These are phyloP conservation scores for Magnusiomyces magnusii DNA, from an alignment of 1,139 yeast species.

Conservation along the genomic window DNA sequence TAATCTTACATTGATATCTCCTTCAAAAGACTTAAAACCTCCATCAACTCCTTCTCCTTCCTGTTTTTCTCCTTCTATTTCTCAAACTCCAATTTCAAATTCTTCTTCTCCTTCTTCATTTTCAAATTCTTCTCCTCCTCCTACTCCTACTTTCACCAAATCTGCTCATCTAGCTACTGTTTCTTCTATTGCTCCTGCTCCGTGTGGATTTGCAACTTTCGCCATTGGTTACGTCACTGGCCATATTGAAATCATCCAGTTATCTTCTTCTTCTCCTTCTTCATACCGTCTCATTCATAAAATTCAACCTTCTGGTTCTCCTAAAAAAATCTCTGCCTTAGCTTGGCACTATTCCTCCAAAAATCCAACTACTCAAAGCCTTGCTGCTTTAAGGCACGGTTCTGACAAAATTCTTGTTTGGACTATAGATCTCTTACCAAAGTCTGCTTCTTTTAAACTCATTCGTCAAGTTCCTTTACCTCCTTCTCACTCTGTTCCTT, in stretches of 20 bases:
- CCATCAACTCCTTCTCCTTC: neutral
- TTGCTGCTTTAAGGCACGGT: conserved; percentile 13
- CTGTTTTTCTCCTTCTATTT: no score
- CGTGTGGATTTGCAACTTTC: conserved; percentile 14
- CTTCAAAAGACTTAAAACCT: neutral
- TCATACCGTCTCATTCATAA: conserved; percentile 2
- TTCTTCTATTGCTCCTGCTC: conserved; percentile 15
- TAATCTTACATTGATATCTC: neutral
- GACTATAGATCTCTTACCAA: conserved; percentile 11
- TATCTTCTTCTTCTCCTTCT: neutral
- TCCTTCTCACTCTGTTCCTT: conserved; percentile 9
- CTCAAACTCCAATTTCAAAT: neutral
- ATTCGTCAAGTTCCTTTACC: conserved; percentile 15
- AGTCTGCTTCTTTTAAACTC: conserved; percentile 10
- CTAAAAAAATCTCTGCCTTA: conserved; percentile 10
- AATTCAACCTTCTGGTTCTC: conserved; percentile 7
- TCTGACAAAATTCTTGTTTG: conserved; percentile 12
- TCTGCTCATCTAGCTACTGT: conserved; percentile 5
- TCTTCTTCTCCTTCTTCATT: neutral
- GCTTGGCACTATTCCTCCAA: conserved; percentile 17
- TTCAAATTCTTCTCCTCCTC: neutral
- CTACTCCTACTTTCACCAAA: neutral
- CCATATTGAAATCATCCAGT: conserved; percentile 11
- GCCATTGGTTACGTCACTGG: conserved; percentile 16
- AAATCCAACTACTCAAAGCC: conserved; percentile 10